These are phyloP conservation scores for Agrocybe pediades DNA, from an alignment of 768 basidiomycete species.

Conservation along the genomic window DNA sequence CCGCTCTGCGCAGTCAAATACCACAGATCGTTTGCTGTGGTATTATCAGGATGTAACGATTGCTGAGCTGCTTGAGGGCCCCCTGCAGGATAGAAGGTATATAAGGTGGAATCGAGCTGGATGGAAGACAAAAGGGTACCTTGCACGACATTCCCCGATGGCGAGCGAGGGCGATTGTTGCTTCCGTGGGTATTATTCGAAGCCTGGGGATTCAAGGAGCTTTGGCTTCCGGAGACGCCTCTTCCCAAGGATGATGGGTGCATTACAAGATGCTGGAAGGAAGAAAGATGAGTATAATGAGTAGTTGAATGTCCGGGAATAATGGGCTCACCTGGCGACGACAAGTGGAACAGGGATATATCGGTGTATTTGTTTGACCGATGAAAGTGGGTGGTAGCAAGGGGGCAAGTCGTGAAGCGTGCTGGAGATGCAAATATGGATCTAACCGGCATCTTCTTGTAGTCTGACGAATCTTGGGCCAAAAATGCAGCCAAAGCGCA, in stretches of 20 bases:
- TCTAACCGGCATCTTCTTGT: slow-evolving; percentile 21
- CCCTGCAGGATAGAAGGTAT: slow-evolving; percentile 11
- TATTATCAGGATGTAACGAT: not conserved
- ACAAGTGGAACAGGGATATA: slow-evolving; percentile 3
- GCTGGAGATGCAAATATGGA: slow-evolving; percentile 13
- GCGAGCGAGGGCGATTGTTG: slow-evolving; percentile 19
- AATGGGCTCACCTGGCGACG: slow-evolving; percentile 23
- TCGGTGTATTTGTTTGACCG: slow-evolving; percentile 33
- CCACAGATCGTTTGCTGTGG: slow-evolving; percentile 18
- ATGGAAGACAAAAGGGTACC: slow-evolving; percentile 19
- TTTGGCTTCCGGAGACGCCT: slow-evolving; percentile 30
- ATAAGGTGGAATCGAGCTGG: slow-evolving; percentile 2
- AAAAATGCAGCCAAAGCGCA: not conserved
- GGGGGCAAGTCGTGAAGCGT: slow-evolving; percentile 11
- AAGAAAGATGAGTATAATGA: slow-evolving; percentile 12
- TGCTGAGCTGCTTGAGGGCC: slow-evolving; percentile 4
- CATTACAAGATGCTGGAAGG: slow-evolving; percentile 20
- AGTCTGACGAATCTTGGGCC: slow-evolving; percentile 16
- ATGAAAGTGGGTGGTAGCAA: slow-evolving; percentile 25
- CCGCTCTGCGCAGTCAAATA: slow-evolving; percentile 15
- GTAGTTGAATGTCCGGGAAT: slow-evolving; percentile 5
- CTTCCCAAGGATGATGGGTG: slow-evolving; percentile 34
- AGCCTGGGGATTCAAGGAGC: slow-evolving; percentile 23
- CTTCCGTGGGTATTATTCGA: slow-evolving; percentile 22
- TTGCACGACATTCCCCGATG: slow-evolving; percentile 21